Conservation (phyloP, 2,329 filamentous ascomycete species). For the Diaporthe velutina region DNA sequence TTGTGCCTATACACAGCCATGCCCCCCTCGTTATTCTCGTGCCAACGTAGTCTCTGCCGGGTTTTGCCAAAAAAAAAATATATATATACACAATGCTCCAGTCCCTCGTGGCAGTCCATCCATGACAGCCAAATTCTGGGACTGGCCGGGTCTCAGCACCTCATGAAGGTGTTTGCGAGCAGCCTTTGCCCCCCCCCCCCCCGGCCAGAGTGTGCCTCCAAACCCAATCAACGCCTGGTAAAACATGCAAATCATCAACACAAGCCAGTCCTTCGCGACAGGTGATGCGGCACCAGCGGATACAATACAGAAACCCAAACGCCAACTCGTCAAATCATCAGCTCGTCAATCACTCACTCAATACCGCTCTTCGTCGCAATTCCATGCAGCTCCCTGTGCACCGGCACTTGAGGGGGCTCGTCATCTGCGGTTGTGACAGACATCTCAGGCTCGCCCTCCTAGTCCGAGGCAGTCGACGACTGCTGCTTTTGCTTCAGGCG, state of each 20-base stretch:
- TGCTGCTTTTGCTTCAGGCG: constrained; percentile 51
- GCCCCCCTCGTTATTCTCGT: not conserved
- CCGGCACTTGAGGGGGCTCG: constrained; percentile 21
- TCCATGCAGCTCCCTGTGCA: constrained; percentile 27
- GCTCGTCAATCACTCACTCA: constrained; percentile 1
- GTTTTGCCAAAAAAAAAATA: not conserved
- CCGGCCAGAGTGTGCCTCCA: not conserved
- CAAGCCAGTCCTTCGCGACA: not conserved
- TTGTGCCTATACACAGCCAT: not conserved
- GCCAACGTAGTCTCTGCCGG: not conserved
- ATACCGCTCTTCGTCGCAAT: not conserved
- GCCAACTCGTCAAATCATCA: constrained; percentile 15
- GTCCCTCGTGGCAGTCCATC: not conserved
- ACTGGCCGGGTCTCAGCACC: not conserved
- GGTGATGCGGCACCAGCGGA: not conserved
- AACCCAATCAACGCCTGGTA: not conserved
- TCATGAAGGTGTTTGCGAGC: not conserved
- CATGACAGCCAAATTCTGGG: not conserved
- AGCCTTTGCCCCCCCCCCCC: not conserved
- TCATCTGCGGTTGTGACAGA: not conserved
- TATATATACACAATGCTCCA: constrained; percentile 18
- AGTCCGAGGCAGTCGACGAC: constrained; percentile 19
- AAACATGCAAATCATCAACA: not conserved
- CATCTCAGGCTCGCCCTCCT: constrained; percentile 21
- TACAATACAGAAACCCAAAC: not conserved